These are phyloP conservation scores for Metschnikowia picachoensis DNA, from an alignment of 805 yeast species.

Conservation along the genomic window DNA sequence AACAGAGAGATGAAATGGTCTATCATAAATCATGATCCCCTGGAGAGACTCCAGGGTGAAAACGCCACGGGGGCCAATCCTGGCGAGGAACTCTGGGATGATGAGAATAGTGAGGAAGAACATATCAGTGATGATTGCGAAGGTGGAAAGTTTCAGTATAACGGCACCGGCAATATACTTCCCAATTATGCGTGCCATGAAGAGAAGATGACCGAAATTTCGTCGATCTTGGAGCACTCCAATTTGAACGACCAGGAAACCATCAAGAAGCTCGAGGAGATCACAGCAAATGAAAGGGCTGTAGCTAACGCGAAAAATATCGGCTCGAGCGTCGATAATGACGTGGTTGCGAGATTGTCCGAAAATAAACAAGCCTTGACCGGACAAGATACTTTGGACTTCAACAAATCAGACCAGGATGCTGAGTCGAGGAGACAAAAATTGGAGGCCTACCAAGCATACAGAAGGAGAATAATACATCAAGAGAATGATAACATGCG, in stretches of 20 bases:
- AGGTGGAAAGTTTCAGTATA: slow-evolving; percentile 53
- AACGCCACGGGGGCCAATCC: slow-evolving; percentile 6
- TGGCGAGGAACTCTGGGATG: slow-evolving; percentile 15
- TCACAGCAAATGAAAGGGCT: slow-evolving; percentile 57
- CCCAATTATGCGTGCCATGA: slow-evolving; percentile 53
- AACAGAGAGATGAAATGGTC: slow-evolving; percentile 54
- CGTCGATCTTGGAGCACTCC: slow-evolving; percentile 34
- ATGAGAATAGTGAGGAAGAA: slow-evolving; percentile 54
- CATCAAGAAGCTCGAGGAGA: slow-evolving; percentile 50
- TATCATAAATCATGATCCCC: slow-evolving; percentile 70
- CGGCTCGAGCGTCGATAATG: slow-evolving; percentile 34
- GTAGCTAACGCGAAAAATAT: slow-evolving; percentile 51
- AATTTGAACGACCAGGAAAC: slow-evolving; percentile 43
- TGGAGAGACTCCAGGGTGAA: slow-evolving; percentile 47
- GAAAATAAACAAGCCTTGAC: slow-evolving; percentile 38
- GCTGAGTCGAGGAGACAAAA: slow-evolving; percentile 46
- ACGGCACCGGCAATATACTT: slow-evolving; percentile 55
- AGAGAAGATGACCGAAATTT: slow-evolving; percentile 38
- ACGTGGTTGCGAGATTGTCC: slow-evolving; percentile 29
- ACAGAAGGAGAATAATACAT: slow-evolving; percentile 56
- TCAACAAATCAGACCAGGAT: slow-evolving; percentile 43
- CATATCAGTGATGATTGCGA: slow-evolving; percentile 57
- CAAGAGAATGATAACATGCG: slow-evolving; percentile 44
- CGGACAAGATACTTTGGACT: slow-evolving; percentile 43
- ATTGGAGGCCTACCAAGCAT: slow-evolving; percentile 54